phyloP scores from a whole-genome alignment of 257 asterid species.

The Jaltomata sinuosa region DNA sequence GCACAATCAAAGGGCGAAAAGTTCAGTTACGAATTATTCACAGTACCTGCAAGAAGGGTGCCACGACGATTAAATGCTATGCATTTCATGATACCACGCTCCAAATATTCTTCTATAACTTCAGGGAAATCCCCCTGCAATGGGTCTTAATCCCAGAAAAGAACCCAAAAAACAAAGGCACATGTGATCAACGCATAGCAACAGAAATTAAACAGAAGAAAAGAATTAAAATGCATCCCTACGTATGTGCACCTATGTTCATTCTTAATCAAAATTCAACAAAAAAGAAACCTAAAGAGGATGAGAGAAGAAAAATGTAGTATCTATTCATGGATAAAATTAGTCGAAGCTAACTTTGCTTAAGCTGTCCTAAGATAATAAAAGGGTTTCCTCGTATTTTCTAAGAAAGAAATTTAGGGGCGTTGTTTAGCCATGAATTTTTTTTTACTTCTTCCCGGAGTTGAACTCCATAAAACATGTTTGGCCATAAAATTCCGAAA shows the following conservation, averaged over 20 bases:
- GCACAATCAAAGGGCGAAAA: not conserved
- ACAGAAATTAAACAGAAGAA: not conserved
- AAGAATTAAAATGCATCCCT: not conserved
- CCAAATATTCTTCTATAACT: constrained; percentile 86
- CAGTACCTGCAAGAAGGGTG: constrained; percentile 83
- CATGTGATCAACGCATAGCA: not conserved
- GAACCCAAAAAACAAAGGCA: not conserved
- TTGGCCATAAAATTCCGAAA: no score
- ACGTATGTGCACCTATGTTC: not conserved
- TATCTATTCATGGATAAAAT: not conserved
- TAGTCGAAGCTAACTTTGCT: not conserved
- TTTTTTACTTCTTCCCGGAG: no score
- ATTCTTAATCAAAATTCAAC: not conserved
- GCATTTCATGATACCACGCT: constrained; percentile 72
- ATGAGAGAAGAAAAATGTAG: not conserved
- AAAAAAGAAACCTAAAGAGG: not conserved
- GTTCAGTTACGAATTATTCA: not conserved
- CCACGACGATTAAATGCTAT: constrained; percentile 89
- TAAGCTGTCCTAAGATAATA: not conserved
- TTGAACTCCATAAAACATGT: no score
- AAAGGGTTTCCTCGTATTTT: not conserved
- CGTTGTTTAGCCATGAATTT: no score
- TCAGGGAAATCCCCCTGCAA: constrained; percentile 92
- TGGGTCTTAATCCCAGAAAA: constrained; percentile 46
- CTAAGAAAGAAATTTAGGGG: not conserved